Evolutionary conservation across 208 protist genomes (phyloP), one percentile per base, ranked within the genome.

Genomic region (Leptomonas seymouri): DNA sequence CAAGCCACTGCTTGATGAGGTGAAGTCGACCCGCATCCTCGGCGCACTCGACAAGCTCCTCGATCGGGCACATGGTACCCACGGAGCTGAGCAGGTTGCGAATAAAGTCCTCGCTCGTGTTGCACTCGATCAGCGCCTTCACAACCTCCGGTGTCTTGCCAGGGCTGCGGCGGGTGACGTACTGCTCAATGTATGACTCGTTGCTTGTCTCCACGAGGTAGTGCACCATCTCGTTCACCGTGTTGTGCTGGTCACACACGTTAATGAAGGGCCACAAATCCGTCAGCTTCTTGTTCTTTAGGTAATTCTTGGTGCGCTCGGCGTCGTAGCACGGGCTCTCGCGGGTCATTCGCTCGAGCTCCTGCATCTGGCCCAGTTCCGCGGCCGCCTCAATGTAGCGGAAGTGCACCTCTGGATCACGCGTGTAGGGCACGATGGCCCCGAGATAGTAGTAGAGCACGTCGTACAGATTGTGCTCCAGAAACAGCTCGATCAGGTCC

Each of bases 241-340:
- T 99, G 78, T 97, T 91, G 84, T 99, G 98, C 69, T 98, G 87
- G 82, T 99, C 99, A 86, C 99, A 99, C 34, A 99, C 98, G 81
- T 99, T 99, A 78, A 99, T 99, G 59, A 99, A 93, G 31, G 99
- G 99, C 74, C 98, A 96, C 80, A 98, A 90, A 76, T 99, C 98
- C n/a, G 89, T 85, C 23, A 99, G 86, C 69, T 98, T 98, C 66
- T 97, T 93, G 78, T 99, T 98, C 84, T 99, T 99, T 36, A 99
- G 91, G 82, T 99, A 99, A 74, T 99, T 98, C 78, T 99, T 98
- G 31, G 99, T 98, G 36, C 94, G 85, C 74, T 99, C 97, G 20
- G 99, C 84, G 74, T 99, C 98, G 85, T 99, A 99, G 85, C 87
- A 94, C 46, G 98, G 94, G 78, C 87, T 97, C 76, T 99, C 98